Conservation (phyloP, 768 basidiomycete species). For the Trametes coccinea region DNA sequence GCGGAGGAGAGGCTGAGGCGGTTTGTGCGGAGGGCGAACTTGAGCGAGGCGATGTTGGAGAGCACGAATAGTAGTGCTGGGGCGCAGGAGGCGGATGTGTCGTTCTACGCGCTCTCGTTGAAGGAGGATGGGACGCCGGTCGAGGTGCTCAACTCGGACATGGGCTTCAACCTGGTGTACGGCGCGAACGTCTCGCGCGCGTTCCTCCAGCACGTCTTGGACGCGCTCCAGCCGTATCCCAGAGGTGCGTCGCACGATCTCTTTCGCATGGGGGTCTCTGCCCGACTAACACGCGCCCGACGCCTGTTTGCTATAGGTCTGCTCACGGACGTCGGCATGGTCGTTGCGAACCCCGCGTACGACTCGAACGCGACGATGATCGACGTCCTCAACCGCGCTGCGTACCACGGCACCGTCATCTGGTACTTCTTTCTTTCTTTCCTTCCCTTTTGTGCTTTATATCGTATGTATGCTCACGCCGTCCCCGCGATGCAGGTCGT, state of each 20-base stretch:
- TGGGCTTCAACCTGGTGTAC: conserved; percentile 43
- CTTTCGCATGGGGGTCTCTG: too few relatives aligned
- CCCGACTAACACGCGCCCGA: too few relatives aligned
- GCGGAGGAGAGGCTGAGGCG: conserved; percentile 37
- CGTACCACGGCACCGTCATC: conserved; percentile 40
- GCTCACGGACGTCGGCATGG: conserved; percentile 48
- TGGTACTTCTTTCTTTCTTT: conserved; percentile 29
- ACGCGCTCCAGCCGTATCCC: conserved; percentile 46
- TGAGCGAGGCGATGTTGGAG: conserved; percentile 34
- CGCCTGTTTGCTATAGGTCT: conserved; percentile 30
- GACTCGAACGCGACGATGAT: conserved; percentile 44
- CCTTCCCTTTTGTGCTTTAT: too few relatives aligned
- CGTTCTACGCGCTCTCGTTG: conserved; percentile 44
- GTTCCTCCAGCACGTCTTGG: conserved; percentile 39
- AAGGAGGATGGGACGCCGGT: conserved; percentile 40
- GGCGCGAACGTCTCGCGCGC: conserved; percentile 39
- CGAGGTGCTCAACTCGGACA: conserved; percentile 46
- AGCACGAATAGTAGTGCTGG: background rate
- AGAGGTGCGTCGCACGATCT: conserved; percentile 31
- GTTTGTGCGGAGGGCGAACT: conserved; percentile 38
- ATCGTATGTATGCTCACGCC: too few relatives aligned
- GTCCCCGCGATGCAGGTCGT: conserved; percentile 30
- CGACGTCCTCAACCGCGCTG: conserved; percentile 36
- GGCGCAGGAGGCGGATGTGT: conserved; percentile 24
- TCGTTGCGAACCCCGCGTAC: conserved; percentile 45